phyloP scores from a whole-genome alignment of 306 rosid genomes.

The Abrus precatorius region DNA sequence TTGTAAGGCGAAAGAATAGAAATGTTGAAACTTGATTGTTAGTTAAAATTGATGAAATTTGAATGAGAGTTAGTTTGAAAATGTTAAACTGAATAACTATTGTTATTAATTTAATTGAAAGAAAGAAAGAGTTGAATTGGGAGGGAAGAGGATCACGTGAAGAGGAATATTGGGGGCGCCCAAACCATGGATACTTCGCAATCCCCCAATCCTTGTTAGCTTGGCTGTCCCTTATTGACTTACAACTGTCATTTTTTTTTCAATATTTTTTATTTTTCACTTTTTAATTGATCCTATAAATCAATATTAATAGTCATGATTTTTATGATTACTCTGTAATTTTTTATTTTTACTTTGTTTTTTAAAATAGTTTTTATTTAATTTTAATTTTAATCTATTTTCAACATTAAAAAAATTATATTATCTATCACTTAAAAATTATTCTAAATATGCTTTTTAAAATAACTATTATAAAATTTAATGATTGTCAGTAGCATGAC shows the following conservation, averaged over 20 bases:
- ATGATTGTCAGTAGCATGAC: too few species aligned
- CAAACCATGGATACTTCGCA: background rate
- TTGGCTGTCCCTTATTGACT: background rate
- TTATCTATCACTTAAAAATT: too few species aligned
- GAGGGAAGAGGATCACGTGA: constrained; percentile 40
- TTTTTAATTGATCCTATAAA: too few species aligned
- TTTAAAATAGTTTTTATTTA: too few species aligned
- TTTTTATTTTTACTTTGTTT: too few species aligned
- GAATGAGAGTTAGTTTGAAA: background rate
- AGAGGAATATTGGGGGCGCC: constrained; percentile 43
- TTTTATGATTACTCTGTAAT: too few species aligned
- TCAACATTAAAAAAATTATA: too few species aligned
- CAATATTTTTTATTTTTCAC: too few species aligned
- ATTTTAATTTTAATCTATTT: too few species aligned
- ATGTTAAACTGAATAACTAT: background rate
- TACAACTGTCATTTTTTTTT: background rate
- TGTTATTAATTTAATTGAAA: background rate
- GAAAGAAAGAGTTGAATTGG: background rate
- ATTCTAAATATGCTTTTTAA: too few species aligned
- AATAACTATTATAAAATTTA: too few species aligned
- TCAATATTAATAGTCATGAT: too few species aligned
- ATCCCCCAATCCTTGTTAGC: background rate
- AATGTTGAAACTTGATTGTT: background rate
- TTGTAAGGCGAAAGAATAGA: background rate
- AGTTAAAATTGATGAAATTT: background rate